These are phyloP conservation scores for Coemansia sp. DNA, from an alignment of 192 early-diverging fungal species.

Conservation along the genomic window DNA sequence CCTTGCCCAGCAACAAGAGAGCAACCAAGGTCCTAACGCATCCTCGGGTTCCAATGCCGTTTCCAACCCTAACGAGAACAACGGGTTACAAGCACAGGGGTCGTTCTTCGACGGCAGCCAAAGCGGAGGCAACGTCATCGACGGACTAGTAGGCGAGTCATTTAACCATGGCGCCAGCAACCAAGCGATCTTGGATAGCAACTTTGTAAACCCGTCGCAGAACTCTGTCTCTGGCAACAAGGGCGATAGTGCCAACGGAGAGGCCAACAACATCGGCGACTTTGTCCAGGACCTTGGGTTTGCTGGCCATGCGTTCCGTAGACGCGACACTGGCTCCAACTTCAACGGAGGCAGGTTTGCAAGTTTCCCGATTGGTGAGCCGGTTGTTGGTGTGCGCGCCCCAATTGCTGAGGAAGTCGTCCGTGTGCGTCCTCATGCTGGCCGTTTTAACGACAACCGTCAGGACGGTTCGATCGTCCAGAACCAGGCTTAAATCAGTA, in stretches of 20 bases:
- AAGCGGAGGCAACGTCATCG: slow-evolving; percentile 37
- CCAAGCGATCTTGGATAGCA: slow-evolving; percentile 34
- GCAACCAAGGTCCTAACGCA: slow-evolving; percentile 27
- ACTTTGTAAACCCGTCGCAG: slow-evolving; percentile 39
- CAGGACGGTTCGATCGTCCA: slow-evolving; percentile 46
- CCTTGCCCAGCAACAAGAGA: slow-evolving; percentile 45
- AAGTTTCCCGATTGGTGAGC: slow-evolving; percentile 12
- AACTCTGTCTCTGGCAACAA: slow-evolving; percentile 29
- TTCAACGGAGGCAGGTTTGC: slow-evolving; percentile 21
- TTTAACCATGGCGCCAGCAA: slow-evolving; percentile 34
- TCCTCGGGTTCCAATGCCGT: slow-evolving; percentile 35
- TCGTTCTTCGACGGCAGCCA: slow-evolving; percentile 22
- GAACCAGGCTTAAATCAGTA: slow-evolving; percentile 36
- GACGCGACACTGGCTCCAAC: slow-evolving; percentile 43
- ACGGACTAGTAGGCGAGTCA: slow-evolving; percentile 18
- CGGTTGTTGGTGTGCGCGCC: not conserved
- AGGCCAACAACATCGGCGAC: slow-evolving; percentile 37
- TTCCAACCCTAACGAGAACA: slow-evolving; percentile 51
- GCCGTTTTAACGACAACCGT: slow-evolving; percentile 27
- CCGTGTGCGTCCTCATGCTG: slow-evolving; percentile 11
- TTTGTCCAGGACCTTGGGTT: slow-evolving; percentile 1
- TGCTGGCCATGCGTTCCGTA: slow-evolving; percentile 4
- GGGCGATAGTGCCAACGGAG: slow-evolving; percentile 42
- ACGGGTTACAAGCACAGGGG: slow-evolving; percentile 45
- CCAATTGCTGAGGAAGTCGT: not conserved